Evolutionary conservation across 192 early-diverging fungal species (phyloP).

Genomic region (Backusella psychrophila): DNA sequence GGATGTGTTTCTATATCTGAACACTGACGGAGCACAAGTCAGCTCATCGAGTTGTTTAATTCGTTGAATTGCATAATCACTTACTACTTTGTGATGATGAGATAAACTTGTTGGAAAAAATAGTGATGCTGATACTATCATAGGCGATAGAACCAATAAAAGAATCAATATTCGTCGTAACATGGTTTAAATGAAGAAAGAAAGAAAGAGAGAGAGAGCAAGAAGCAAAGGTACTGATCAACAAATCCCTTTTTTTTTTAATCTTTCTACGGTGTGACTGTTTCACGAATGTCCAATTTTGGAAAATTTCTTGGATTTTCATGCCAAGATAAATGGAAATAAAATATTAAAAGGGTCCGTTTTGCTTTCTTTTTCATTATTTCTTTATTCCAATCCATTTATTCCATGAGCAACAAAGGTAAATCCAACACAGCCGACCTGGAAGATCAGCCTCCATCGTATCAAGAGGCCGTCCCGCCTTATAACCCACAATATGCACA

Average conservation of each 20-base stretch:
- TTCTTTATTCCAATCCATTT: background rate
- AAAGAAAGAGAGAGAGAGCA: background rate
- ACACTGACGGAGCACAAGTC: conserved; percentile 27
- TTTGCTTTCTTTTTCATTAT: background rate
- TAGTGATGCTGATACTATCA: conserved; percentile 1
- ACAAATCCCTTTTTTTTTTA: background rate
- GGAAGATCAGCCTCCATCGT: conserved; percentile 7
- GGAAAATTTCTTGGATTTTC: background rate
- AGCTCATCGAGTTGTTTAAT: background rate
- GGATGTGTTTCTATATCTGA: conserved; percentile 45
- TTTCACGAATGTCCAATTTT: background rate
- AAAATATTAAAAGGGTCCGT: background rate
- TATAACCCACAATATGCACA: background rate
- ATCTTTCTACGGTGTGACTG: background rate
- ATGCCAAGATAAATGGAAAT: background rate
- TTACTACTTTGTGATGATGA: conserved; percentile 10
- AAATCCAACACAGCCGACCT: background rate
- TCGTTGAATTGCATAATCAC: background rate
- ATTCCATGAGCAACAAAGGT: background rate
- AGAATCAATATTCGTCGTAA: background rate
- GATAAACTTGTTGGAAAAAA: background rate
- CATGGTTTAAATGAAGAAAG: background rate
- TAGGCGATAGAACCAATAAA: background rate
- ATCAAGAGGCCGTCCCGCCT: conserved; percentile 4
- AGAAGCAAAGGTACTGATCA: background rate